A percentile compares a stretch with the other conserved stretches of the same genome.
phyloP scores from a whole-genome alignment of 2,329 filamentous ascomycete genomes.

The Pseudogymnoascus sp. region DNA sequence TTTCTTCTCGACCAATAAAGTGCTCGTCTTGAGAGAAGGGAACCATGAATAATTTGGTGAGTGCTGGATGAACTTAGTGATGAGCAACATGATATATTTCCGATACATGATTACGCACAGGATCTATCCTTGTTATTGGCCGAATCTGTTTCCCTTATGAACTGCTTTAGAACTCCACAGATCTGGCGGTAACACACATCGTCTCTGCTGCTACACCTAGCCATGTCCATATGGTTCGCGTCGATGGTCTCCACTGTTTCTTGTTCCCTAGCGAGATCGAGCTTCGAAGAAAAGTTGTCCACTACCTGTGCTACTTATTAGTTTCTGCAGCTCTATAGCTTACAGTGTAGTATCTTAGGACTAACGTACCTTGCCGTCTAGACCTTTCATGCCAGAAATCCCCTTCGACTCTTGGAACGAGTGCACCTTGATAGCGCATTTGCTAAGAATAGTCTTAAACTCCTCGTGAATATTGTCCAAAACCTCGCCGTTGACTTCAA shows the following conservation, averaged over 20 bases:
- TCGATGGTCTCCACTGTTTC: not conserved
- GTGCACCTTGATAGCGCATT: slow-evolving; percentile 30
- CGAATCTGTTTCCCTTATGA: not conserved
- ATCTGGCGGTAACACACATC: slow-evolving; percentile 23
- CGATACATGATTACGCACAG: not conserved
- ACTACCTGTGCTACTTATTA: not conserved
- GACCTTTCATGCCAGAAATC: slow-evolving; percentile 30
- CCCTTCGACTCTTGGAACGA: slow-evolving; percentile 33
- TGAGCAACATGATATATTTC: not conserved
- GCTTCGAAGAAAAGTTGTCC: not conserved
- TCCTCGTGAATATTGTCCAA: slow-evolving; percentile 32
- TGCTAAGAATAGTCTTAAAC: slow-evolving; percentile 26
- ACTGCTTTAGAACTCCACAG: slow-evolving; percentile 8
- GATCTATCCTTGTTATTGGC: not conserved
- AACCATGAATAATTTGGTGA: not conserved
- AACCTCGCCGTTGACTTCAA: slow-evolving; percentile 31
- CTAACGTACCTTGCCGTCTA: slow-evolving; percentile 28
- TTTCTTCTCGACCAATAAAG: slow-evolving; percentile 4
- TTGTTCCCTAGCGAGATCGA: not conserved
- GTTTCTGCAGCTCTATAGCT: not conserved
- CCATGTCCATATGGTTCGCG: slow-evolving; percentile 32
- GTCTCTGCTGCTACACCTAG: slow-evolving; percentile 30
- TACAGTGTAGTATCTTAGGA: not conserved
- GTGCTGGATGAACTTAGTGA: not conserved
- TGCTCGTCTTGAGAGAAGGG: not conserved